Percentiles rank a stretch among this genome's conserved stretches.
Conservation (phyloP, 768 basidiomycete species). For the Trametes maxima region DNA sequence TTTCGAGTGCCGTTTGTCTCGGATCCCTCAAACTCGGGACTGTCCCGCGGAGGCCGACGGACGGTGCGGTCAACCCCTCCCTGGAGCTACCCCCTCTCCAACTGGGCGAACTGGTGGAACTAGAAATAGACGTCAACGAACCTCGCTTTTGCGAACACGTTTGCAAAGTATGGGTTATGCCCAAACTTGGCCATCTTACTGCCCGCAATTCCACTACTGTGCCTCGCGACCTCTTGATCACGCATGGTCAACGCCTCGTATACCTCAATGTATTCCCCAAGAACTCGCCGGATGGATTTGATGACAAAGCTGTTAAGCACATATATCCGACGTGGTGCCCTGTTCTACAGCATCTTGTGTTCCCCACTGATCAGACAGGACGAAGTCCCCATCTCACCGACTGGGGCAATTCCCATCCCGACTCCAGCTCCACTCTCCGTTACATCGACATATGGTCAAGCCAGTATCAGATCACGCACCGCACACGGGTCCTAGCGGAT, state of each 20-base stretch:
- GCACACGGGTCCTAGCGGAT: neutral
- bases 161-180: neutral
- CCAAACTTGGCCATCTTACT: conserved; percentile 1
- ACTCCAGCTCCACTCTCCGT: neutral
- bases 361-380: no score
- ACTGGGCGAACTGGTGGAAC: neutral
- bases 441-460: conserved; percentile 4
- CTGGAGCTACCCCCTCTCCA: neutral
- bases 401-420: no score
- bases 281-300: neutral
- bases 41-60: neutral
- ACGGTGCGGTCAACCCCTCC: neutral
- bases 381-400: no score
- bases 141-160: neutral
- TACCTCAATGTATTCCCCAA: conserved; percentile 8
- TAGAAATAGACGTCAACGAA: neutral
- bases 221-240: neutral
- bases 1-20: neutral
- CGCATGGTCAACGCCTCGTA: conserved; percentile 4
- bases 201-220: neutral
- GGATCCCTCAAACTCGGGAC: conserved; percentile 1
- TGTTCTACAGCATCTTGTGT: no score
- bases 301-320: neutral
- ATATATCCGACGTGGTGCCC: neutral
- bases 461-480: neutral